Percentiles rank a stretch among this genome's conserved stretches.
These are phyloP conservation scores for Gyromitra esculenta DNA, from an alignment of 2,329 filamentous ascomycete species.

Conservation along the genomic window DNA sequence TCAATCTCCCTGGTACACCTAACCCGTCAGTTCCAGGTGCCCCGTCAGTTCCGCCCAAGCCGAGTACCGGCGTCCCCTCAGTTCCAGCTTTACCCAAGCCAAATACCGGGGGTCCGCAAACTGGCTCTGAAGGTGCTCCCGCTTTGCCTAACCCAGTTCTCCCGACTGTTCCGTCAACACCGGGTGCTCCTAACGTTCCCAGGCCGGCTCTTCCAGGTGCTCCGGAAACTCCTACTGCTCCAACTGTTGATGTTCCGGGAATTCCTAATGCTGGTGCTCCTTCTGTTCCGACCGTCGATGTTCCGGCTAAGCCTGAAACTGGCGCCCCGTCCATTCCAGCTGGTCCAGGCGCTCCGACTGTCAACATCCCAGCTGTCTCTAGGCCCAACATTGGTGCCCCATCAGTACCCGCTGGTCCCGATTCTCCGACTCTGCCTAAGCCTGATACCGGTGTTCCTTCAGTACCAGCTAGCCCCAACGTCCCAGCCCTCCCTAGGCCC, in stretches of 20 bases:
- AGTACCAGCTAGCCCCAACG: not conserved
- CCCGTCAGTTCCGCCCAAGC: not conserved
- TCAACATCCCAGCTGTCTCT: not conserved
- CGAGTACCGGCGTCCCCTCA: too few species aligned
- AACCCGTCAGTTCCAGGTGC: not conserved
- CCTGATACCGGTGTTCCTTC: not conserved
- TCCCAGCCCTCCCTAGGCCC: not conserved
- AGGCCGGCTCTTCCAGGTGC: not conserved
- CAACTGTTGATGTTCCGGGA: not conserved
- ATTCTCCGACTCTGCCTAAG: not conserved
- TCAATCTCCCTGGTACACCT: not conserved
- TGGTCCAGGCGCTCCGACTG: not conserved
- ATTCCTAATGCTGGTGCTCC: not conserved
- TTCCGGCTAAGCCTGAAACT: not conserved
- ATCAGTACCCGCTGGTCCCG: not conserved
- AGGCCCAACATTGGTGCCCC: not conserved
- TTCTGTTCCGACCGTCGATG: not conserved
- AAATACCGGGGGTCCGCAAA: not conserved
- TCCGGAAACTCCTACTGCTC: not conserved
- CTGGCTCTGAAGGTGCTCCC: not conserved
- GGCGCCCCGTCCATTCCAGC: not conserved
- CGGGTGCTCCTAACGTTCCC: not conserved
- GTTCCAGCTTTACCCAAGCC: not conserved
- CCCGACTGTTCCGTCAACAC: not conserved
- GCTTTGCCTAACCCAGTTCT: not conserved